A percentile compares a stretch with the other conserved stretches of the same genome.
Conservation (phyloP, 768 basidiomycete genomes). For the Trametes punicea region DNA sequence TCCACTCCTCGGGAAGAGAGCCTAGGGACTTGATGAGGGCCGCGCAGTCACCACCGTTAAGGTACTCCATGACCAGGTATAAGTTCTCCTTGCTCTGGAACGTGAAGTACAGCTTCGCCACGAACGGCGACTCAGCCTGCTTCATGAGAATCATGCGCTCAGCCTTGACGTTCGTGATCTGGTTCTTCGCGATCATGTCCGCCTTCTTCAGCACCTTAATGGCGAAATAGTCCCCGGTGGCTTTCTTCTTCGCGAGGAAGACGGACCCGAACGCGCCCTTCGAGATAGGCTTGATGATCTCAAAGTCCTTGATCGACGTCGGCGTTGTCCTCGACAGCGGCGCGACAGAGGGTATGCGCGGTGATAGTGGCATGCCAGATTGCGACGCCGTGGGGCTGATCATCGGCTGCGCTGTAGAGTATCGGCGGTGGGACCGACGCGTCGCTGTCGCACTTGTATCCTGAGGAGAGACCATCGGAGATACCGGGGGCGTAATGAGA, state of each 20-base stretch:
- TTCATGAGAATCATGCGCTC: conserved; percentile 99
- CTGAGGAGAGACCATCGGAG: conserved; percentile 54
- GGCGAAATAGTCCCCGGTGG: conserved; percentile 97
- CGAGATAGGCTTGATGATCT: conserved; percentile 98
- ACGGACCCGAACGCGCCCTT: conserved; percentile 99
- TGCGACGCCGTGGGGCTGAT: conserved; percentile 48
- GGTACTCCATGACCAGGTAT: conserved; percentile 99
- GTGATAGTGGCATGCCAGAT: conserved; percentile 65
- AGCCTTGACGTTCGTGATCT: conserved; percentile 99
- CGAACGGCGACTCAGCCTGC: conserved; percentile 97
- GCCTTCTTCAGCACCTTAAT: conserved; percentile 99
- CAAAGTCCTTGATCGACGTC: conserved; percentile 97
- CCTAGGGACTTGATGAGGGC: conserved; percentile 96
- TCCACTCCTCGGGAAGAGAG: conserved; percentile 93
- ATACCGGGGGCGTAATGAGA: conserved; percentile 71
- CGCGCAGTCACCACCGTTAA: conserved; percentile 97
- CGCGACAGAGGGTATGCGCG: conserved; percentile 75
- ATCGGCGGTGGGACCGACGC: conserved; percentile 45
- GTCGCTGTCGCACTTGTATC: conserved; percentile 46
- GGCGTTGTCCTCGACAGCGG: conserved; percentile 77
- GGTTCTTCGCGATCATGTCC: conserved; percentile 99
- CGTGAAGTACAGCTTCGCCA: conserved; percentile 96
- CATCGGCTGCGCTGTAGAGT: conserved; percentile 57
- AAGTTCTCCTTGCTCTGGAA: conserved; percentile 99
- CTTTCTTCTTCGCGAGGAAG: conserved; percentile 97